Base-by-base conservation (phyloP, 345 rosid species). In the Hypericum androsaemum region DNA sequence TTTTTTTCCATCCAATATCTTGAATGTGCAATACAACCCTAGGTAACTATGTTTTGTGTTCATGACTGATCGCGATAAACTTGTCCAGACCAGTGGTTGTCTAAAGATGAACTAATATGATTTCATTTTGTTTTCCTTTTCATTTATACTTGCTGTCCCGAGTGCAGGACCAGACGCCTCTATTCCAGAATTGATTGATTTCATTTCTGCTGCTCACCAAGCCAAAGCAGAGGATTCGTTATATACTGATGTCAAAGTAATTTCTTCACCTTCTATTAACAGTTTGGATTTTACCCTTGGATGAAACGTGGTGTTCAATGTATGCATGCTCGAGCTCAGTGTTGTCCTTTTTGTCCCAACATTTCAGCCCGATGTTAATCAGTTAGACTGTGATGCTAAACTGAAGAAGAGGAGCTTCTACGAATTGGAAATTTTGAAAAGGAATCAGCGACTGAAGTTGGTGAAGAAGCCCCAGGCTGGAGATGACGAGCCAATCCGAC, bases 141-240 rank as follows among this genome's bases (percentile, higher is more conserved):
- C 10, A n/a, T 63, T 16, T 50, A 13, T 68, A 16, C 14, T 9
- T 8, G 35, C 47, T 59, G 54, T 37, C 10, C 53, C 49, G 48
- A 47, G 70, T 74, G 61, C 73, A 90, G 96, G 95, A 55, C 68
- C 77, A 6, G 67, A 71, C 38, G 74, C 83, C 58, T 57, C 82
- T 13, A 61, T 84, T 28, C 74, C 63, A 2, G 87, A 77, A 63
- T 69, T 87, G 61, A 75, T 85, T 0, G 98, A 87, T 72, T 87
- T 87, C 55, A 77, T 90, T 10, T 72, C 71, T 72, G 96, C 95
- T 53, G 95, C 96, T 65, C 84, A 75, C 58, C 65, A 82, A 71
- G 76, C 95, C 12, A 77, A 77, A 68, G 80, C 63, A 55, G 79
- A 66, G 13, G 83, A 71, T 67, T 84, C 78, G 67, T 41, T 67